Base-by-base conservation (phyloP, 2,329 filamentous ascomycete species). In the Sodiomyces alkalinus region DNA sequence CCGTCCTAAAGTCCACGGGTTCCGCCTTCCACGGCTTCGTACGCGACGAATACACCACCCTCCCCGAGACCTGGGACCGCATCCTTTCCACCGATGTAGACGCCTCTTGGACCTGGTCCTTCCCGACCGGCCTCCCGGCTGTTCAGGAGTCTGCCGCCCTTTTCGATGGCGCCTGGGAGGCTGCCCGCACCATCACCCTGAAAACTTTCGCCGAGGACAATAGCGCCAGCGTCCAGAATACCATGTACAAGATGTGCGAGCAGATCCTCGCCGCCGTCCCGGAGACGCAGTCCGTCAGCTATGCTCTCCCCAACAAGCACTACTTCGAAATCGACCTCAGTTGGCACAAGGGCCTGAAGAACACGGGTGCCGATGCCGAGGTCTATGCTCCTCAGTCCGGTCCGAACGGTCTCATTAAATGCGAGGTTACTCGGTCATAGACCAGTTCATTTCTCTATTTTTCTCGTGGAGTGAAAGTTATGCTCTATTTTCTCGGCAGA, bases 191-290 rank as follows among this genome's bases (percentile, higher is more conserved):
- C 29, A 90, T 92, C 50, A 94, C 86, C n/a, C 65, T 94, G 52
- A 80, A 80, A 58, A 80, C 75, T 1, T 98, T 98, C 46, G 87
- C 90, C 22, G 71, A 77, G 47, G 86, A 98, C 47, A 66, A 85
- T 48, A 92, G 82, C 45, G 81, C 90, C 26, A 92, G 82, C 44
- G 90, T 98, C 15, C 90, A 98, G 60, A 77, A 76, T 44, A 96
- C 87, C 35, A 96, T 98, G 90, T 98, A 94, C 64, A 92, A 94
- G 64, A 98, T 98, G 87, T 75, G 71, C 43, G 79, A 87, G 52
- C 63, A 77, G 52, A 93, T 98, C 41, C 63, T 98, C 29, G 77
- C 69, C 7, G 71, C 64, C 14, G 80, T 75, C 15, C 78, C 83
- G 10, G 62, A 75, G 38, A 68, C 85, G 14, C 69, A 77, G 24